Evolutionary conservation across 371 early-diverging fungal species (phyloP).

Genomic region (Circinella umbellata): DNA sequence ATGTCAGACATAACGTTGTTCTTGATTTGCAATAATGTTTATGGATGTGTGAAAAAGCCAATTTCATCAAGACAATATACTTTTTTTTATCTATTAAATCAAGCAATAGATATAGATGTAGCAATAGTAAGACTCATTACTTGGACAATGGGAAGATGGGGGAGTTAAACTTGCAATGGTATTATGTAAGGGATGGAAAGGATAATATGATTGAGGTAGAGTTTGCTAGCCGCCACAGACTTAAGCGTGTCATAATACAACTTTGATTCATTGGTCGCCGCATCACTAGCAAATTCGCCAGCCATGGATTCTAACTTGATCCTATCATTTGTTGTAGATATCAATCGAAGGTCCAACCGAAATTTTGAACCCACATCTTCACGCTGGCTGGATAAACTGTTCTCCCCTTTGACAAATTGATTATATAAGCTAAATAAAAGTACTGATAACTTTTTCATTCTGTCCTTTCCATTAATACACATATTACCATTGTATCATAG

Average conservation of each 20-base stretch:
- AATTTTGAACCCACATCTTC: neutral
- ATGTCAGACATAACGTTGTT: too few relatives aligned
- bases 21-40: too few relatives aligned
- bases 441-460: neutral
- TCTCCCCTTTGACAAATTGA: neutral
- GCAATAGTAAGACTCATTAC: too few relatives aligned
- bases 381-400: neutral
- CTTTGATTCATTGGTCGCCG: neutral
- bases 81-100: too few relatives aligned
- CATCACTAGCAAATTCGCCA: neutral
- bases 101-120: too few relatives aligned
- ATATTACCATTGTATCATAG: conserved; percentile 6
- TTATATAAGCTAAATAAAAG: neutral
- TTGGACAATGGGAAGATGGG: too few relatives aligned
- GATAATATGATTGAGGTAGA: neutral
- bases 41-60: too few relatives aligned
- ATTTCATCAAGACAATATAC: too few relatives aligned
- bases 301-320: neutral
- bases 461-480: neutral
- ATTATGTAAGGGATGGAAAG: neutral
- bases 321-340: neutral
- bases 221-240: neutral
- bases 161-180: too few relatives aligned
- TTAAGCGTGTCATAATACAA: neutral
- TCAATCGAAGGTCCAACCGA: neutral